phyloP scores from a whole-genome alignment of 1,139 yeast species.

The Scheffersomyces segobiensis region DNA sequence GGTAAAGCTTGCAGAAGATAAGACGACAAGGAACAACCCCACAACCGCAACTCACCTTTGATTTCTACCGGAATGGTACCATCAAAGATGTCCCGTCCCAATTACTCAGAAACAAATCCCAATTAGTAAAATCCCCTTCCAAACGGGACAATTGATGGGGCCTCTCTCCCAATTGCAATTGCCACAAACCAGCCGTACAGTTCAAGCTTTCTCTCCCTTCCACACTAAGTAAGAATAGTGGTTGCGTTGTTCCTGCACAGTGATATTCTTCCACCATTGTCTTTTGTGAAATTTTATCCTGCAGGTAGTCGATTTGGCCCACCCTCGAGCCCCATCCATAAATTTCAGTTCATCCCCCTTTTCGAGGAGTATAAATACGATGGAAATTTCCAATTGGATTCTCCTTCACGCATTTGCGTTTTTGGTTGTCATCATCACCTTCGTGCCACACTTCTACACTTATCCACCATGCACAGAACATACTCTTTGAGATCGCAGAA shows the following conservation, averaged over 20 bases:
- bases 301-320: neutral
- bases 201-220: neutral
- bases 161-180: neutral
- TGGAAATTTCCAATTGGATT: neutral
- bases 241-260: neutral
- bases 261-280: neutral
- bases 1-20: neutral
- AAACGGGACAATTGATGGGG: neutral
- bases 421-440: neutral
- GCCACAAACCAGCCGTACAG: neutral
- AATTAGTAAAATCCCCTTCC: neutral
- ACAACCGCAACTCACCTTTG: neutral
- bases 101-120: too few relatives aligned
- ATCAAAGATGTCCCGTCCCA: too few relatives aligned
- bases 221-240: neutral
- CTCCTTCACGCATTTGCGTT: neutral
- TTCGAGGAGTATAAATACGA: neutral
- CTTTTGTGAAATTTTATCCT: neutral
- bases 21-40: neutral
- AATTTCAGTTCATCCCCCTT: neutral
- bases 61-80: neutral
- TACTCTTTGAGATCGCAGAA: constrained; percentile 92
- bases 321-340: neutral
- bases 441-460: neutral
- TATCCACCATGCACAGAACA: constrained; percentile 85